Conservation (phyloP, 371 early-diverging fungal species). For the Mortierella sp. region DNA sequence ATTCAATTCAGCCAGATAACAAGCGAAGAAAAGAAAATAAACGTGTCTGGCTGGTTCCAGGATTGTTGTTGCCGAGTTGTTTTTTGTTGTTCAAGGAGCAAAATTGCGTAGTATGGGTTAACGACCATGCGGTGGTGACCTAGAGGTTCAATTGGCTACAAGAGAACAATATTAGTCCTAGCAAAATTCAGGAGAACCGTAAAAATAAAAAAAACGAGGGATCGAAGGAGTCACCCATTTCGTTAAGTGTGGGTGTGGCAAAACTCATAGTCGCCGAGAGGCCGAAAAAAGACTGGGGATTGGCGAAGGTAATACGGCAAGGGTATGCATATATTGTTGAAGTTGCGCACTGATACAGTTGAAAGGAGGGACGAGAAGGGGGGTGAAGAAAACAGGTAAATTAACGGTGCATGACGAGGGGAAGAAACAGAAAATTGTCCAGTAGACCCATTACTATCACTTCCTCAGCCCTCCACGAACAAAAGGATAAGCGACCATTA, state of each 20-base stretch:
- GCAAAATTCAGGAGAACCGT: not conserved
- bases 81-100: no score
- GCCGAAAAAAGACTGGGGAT: conserved; percentile 2
- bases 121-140: not conserved
- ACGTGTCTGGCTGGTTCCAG: not conserved
- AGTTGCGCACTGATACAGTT: not conserved
- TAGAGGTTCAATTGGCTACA: not conserved
- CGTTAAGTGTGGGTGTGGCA: not conserved
- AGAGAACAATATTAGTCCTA: no score
- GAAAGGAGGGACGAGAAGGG: not conserved
- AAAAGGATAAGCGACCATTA: no score
- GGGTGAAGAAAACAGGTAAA: no score
- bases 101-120: not conserved
- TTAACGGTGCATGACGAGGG: no score
- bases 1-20: no score
- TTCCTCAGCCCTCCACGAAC: no score
- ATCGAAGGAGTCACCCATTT: not conserved
- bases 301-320: no score
- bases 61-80: not conserved
- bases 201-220: not conserved
- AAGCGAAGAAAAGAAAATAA: not conserved
- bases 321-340: no score
- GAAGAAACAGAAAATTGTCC: no score
- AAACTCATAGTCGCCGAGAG: not conserved
- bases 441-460: no score